phyloP scores from a whole-genome alignment of 305 asterid genomes.

The Ilex paraguariensis region DNA sequence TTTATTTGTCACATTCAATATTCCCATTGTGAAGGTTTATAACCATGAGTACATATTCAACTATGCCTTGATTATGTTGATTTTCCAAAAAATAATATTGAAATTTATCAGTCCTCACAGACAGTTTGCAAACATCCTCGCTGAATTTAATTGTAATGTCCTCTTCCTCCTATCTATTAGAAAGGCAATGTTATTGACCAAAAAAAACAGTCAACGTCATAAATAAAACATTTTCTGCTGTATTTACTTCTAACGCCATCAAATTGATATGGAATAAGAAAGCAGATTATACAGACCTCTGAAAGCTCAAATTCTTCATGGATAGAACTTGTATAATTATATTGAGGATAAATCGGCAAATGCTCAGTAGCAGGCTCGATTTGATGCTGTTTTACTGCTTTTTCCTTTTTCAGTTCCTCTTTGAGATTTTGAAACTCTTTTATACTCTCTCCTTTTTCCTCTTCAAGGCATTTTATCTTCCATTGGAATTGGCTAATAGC shows the following conservation, averaged over 20 bases:
- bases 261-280: not conserved
- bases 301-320: conserved; percentile 3
- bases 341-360: not conserved
- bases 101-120: too few species aligned
- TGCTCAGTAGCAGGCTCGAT: too few species aligned
- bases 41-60: too few species aligned
- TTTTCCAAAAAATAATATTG: too few species aligned
- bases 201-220: too few species aligned
- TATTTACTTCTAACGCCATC: too few species aligned
- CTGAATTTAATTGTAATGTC: too few species aligned
- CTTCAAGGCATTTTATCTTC: conserved; percentile 31
- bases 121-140: too few species aligned
- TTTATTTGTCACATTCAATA: too few species aligned
- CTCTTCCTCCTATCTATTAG: not conserved
- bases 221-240: not conserved
- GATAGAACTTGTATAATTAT: conserved; percentile 5
- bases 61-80: too few species aligned
- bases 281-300: conserved; percentile 4
- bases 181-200: not conserved
- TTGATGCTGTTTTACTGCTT: not conserved
- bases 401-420: conserved; percentile 11
- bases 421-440: conserved; percentile 15
- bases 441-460: conserved; percentile 20
- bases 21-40: too few species aligned
- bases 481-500: conserved; percentile 20